These are phyloP conservation scores for Neofusicoccum sp. DNA, from an alignment of 2,329 filamentous ascomycete genomes.

Conservation along the genomic window DNA sequence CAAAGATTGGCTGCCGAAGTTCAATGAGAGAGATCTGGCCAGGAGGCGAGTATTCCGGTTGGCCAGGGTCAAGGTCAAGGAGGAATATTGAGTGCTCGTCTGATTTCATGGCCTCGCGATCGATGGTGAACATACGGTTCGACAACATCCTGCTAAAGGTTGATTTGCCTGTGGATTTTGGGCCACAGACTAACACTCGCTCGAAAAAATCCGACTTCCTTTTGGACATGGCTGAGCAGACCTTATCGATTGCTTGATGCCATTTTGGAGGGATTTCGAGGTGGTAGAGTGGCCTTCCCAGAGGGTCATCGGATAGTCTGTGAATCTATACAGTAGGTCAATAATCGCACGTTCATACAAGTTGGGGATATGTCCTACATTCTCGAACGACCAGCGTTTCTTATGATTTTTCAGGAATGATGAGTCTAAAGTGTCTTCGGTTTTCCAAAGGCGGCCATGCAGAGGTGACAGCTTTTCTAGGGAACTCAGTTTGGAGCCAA, in stretches of 20 bases:
- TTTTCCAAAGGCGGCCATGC: constrained; percentile 69
- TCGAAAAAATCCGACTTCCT: constrained; percentile 28
- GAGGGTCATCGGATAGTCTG: constrained; percentile 15
- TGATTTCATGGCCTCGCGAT: constrained; percentile 21
- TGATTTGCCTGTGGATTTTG: constrained; percentile 75
- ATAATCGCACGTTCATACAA: background rate
- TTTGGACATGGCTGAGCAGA: constrained; percentile 34
- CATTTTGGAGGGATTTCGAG: constrained; percentile 15
- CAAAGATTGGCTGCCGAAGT: constrained; percentile 63
- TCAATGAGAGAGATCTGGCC: constrained; percentile 70
- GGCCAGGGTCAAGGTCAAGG: constrained; percentile 77
- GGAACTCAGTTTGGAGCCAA: constrained; percentile 50
- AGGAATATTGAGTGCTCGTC: constrained; percentile 52
- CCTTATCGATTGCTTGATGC: constrained; percentile 25
- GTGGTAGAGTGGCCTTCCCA: constrained; percentile 16
- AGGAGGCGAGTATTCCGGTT: constrained; percentile 72
- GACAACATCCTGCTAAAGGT: constrained; percentile 69
- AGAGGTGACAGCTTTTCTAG: constrained; percentile 66
- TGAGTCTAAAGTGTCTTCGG: constrained; percentile 31
- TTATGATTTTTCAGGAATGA: constrained; percentile 11
- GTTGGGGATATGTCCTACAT: background rate
- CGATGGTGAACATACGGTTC: constrained; percentile 66
- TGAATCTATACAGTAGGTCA: constrained; percentile 14
- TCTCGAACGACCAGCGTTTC: constrained; percentile 15
- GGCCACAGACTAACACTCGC: constrained; percentile 65